Conservation (phyloP, 2,329 filamentous ascomycete genomes). For the Colletotrichum somersetense region DNA sequence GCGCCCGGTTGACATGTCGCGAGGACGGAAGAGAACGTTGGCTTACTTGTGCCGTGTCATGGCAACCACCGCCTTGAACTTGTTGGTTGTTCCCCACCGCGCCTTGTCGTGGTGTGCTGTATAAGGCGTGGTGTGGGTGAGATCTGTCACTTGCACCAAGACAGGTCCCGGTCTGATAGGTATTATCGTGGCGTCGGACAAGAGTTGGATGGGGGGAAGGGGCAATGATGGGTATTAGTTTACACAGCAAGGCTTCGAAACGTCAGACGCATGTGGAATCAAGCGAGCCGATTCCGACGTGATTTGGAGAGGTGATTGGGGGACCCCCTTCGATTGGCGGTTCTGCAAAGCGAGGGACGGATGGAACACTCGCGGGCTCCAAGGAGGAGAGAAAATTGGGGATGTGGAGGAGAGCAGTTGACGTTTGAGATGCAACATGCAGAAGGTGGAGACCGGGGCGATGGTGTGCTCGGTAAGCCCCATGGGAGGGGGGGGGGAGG, state of each 20-base stretch:
- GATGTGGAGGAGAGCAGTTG: slow-evolving; percentile 22
- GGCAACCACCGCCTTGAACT: slow-evolving; percentile 22
- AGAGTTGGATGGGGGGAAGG: slow-evolving; percentile 1
- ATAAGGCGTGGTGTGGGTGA: background rate
- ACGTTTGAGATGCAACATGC: slow-evolving; percentile 22
- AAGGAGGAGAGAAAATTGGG: slow-evolving; percentile 29
- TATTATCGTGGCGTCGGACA: background rate
- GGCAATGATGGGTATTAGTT: slow-evolving; percentile 9
- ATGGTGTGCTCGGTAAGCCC: slow-evolving; percentile 35
- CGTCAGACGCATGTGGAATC: slow-evolving; percentile 20
- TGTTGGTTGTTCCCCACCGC: background rate
- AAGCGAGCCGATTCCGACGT: slow-evolving; percentile 6
- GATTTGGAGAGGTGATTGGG: slow-evolving; percentile 3
- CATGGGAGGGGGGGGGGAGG: background rate
- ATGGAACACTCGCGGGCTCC: background rate
- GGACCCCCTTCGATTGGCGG: background rate
- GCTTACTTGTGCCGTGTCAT: slow-evolving; percentile 31
- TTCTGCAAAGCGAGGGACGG: background rate
- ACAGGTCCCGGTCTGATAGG: slow-evolving; percentile 9
- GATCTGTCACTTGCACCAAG: slow-evolving; percentile 15
- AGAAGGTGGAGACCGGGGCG: slow-evolving; percentile 25
- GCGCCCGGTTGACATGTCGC: slow-evolving; percentile 44
- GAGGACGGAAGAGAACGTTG: slow-evolving; percentile 31
- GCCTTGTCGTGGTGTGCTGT: background rate
- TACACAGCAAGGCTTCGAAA: slow-evolving; percentile 27